phyloP scores from a whole-genome alignment of 2,329 filamentous ascomycete genomes.

The Leptographium lundbergii region DNA sequence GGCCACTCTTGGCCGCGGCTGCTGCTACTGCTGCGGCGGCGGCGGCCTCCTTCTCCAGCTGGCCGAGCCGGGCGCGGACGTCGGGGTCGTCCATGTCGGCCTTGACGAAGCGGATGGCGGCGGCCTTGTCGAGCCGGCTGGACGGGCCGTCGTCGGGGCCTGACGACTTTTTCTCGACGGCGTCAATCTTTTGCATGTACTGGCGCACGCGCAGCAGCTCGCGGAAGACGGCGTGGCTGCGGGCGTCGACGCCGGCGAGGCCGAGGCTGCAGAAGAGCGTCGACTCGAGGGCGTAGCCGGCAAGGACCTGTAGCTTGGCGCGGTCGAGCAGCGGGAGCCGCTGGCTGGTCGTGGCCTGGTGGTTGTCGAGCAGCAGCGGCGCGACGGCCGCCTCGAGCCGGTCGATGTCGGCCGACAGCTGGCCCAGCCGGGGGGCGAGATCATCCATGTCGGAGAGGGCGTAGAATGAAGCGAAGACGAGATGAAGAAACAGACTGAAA shows the following conservation, averaged over 20 bases:
- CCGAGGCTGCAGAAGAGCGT: slow-evolving; percentile 73
- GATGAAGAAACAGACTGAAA: background rate
- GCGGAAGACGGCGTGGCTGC: slow-evolving; percentile 69
- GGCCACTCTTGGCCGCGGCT: background rate
- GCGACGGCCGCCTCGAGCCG: slow-evolving; percentile 60
- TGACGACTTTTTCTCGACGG: slow-evolving; percentile 46
- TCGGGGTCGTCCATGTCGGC: slow-evolving; percentile 52
- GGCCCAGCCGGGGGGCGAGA: slow-evolving; percentile 55
- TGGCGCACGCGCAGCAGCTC: slow-evolving; percentile 80
- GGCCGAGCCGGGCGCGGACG: slow-evolving; percentile 39
- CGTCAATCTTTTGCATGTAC: slow-evolving; percentile 87
- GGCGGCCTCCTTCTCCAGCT: slow-evolving; percentile 22
- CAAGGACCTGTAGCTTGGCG: slow-evolving; percentile 82
- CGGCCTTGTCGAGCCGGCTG: slow-evolving; percentile 54
- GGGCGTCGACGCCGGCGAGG: slow-evolving; percentile 68
- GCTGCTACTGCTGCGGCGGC: too few species aligned
- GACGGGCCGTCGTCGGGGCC: slow-evolving; percentile 25
- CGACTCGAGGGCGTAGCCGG: slow-evolving; percentile 82
- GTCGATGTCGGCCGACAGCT: slow-evolving; percentile 68
- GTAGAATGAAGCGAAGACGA: background rate
- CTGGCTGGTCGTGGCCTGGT: background rate
- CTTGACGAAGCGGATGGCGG: slow-evolving; percentile 70
- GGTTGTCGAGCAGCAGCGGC: slow-evolving; percentile 46
- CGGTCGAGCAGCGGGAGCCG: slow-evolving; percentile 59
- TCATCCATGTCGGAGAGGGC: slow-evolving; percentile 21